Evolutionary conservation across 164 flowering plant species (phyloP).

Genomic region (Aristolochia californica): DNA sequence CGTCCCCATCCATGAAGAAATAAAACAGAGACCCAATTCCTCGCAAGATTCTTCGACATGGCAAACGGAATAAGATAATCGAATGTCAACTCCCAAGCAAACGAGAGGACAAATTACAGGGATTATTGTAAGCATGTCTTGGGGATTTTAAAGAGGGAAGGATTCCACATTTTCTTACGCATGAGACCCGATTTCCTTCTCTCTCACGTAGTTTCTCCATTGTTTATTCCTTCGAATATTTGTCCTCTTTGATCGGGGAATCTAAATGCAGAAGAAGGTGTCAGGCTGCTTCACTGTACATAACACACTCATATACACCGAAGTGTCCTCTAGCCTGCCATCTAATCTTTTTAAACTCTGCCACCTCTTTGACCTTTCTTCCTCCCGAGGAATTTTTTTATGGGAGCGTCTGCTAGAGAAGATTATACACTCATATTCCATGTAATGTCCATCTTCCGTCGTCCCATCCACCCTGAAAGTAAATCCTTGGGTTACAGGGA

Average conservation of each 20-base stretch:
- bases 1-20: conserved; percentile 10
- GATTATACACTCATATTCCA: conserved; percentile 16
- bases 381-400: conserved; percentile 12
- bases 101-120: conserved; percentile 15
- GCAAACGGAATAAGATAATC: conserved; percentile 4
- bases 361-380: conserved; percentile 8
- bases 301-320: conserved; percentile 4
- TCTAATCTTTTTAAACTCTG: conserved; percentile 12
- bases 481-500: conserved; percentile 20
- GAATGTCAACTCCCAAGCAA: conserved; percentile 32
- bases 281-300: not conserved
- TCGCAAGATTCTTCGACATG: conserved; percentile 18
- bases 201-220: conserved; percentile 3
- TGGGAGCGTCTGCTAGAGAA: conserved; percentile 3
- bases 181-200: conserved; percentile 11
- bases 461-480: conserved; percentile 11
- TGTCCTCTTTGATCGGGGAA: conserved; percentile 21
- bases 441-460: conserved; percentile 10
- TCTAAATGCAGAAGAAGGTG: not conserved
- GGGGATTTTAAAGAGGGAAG: conserved; percentile 6
- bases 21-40: conserved; percentile 13
- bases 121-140: conserved; percentile 11
- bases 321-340: conserved; percentile 16
- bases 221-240: conserved; percentile 27
- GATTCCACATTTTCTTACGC: conserved; percentile 13